Evolutionary conservation across 768 basidiomycete genomes (phyloP), one percentile per base, ranked within the genome.

Genomic region (Collybia sp.): DNA sequence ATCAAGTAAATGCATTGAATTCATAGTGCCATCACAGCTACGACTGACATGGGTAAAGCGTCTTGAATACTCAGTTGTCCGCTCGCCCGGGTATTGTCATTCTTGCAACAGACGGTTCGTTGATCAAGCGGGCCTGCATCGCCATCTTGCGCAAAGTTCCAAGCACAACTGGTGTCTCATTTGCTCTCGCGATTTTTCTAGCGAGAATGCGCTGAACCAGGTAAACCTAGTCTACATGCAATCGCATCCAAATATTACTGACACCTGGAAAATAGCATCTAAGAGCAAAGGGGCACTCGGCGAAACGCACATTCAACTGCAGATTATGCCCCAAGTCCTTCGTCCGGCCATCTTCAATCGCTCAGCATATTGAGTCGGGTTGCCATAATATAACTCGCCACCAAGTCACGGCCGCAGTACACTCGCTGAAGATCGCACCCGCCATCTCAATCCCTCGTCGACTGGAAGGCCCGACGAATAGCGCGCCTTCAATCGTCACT

Each of bases 351-450:
- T 70, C 71, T 15, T 63, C 62, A 2, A 59, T 73, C 6, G 63
- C 68, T 1, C 54, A 59, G 10, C 73, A 75, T 48, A 56, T 73
- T 42, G 73, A 73, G 46, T 64, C 65, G 1, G 72, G 69, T 0
- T 70, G 69, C 43, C 59, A 63, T 33, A 58, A 58, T 10, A 53
- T 72, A 20, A 64, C 56, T 34, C 61, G 71, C 17, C 61, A 62
- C 39, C 61, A 69, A 20, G 64, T 75, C 45, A 73, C 68, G 1
- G 57, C 53, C 1, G 59, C 59, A 5, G 59, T 69, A 30, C 62
- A 66, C 35, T 43, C 53, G 1, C 55, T 69, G 43, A 51, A 62
- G 2, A 58, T 70, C 15, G 50, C 56, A 12, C 63, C 67, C 12
- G 53, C 62, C 44, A 68, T 75, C 47, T 65, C 66, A 6, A 52